phyloP scores from a whole-genome alignment of 148 eudicot genomes.

The Rhododendron ferrugineum region DNA sequence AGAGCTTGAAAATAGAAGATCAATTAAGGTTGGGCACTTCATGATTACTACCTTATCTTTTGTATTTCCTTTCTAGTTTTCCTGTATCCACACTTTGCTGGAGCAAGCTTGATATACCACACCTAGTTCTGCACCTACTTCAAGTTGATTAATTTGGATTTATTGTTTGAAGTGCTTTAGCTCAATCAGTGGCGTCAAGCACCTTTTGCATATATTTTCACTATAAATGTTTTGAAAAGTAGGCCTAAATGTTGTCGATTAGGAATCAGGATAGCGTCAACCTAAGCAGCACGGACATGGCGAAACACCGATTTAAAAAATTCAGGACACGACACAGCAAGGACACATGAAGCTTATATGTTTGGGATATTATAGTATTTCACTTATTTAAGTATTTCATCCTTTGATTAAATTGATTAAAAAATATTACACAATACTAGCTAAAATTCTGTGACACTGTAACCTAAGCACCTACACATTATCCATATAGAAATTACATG shows the following conservation, averaged over 20 bases:
- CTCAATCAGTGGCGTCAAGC: background rate
- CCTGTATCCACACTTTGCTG: background rate
- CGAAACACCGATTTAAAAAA: background rate
- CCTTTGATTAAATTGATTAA: background rate
- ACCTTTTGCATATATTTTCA: background rate
- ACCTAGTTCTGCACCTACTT: background rate
- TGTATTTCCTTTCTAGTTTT: background rate
- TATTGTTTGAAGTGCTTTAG: background rate
- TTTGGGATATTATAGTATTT: background rate
- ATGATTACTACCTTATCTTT: background rate
- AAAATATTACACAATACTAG: background rate
- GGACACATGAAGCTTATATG: background rate
- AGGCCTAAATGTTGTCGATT: background rate
- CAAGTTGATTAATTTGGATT: background rate
- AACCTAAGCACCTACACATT: background rate
- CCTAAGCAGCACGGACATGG: background rate
- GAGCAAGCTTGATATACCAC: background rate
- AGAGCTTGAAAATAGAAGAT: slow-evolving; percentile 62
- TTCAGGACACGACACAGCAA: background rate
- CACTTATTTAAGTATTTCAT: background rate
- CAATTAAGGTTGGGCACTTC: slow-evolving; percentile 54
- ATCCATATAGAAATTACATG: background rate
- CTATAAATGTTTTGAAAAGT: background rate
- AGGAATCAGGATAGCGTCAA: background rate
- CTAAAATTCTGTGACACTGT: background rate